phyloP scores from a whole-genome alignment of 2,329 filamentous ascomycete genomes.

The Penicillium fuscoglaucum region DNA sequence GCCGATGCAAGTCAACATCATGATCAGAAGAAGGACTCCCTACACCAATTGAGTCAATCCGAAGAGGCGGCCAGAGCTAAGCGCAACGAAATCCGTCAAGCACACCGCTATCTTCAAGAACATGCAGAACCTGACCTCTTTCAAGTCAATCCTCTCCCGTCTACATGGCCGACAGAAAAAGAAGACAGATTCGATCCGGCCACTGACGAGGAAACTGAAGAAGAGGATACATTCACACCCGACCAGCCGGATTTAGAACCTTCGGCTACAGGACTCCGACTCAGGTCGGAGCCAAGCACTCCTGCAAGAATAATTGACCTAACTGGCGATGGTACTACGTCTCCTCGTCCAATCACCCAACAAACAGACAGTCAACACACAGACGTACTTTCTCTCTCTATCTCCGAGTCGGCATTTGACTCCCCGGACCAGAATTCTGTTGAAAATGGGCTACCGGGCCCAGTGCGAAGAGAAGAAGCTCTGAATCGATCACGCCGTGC shows the following conservation, averaged over 20 bases:
- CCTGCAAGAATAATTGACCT: conserved; percentile 4
- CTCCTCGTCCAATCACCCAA: conserved; percentile 8
- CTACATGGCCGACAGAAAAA: conserved; percentile 25
- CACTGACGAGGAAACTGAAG: background rate
- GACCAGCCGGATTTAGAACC: background rate
- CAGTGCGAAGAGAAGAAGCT: background rate
- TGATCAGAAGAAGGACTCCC: background rate
- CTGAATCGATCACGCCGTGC: conserved; percentile 19
- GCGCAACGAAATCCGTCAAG: conserved; percentile 27
- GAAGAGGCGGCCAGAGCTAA: conserved; percentile 17
- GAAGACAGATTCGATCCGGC: conserved; percentile 3
- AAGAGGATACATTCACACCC: background rate
- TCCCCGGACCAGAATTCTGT: conserved; percentile 4
- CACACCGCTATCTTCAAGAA: conserved; percentile 28
- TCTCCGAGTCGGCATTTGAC: conserved; percentile 21
- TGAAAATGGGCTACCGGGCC: background rate
- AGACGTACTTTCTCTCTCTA: conserved; percentile 21
- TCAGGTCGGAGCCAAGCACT: background rate
- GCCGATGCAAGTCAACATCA: background rate
- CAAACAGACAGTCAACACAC: conserved; percentile 22
- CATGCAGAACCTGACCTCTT: conserved; percentile 21
- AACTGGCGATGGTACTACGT: background rate
- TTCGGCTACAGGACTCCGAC: background rate
- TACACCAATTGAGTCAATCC: background rate
- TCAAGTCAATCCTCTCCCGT: conserved; percentile 31